Evolutionary conservation across 2,329 filamentous ascomycete genomes (phyloP).

Genomic region (Trichoderma oligosporum): DNA sequence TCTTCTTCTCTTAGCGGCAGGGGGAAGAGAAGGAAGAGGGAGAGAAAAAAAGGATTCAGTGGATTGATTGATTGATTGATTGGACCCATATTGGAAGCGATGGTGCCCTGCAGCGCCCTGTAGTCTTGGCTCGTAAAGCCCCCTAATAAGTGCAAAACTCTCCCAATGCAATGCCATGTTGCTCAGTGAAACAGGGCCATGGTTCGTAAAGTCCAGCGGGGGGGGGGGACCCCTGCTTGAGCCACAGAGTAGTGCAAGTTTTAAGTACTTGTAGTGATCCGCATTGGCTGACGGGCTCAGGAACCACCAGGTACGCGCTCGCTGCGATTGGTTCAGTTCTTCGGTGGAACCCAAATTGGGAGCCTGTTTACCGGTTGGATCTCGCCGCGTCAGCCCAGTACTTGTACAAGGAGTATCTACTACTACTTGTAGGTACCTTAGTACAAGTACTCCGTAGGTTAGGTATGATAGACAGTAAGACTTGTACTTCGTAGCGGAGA

Average conservation of each 20-base stretch:
- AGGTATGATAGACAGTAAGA: background rate
- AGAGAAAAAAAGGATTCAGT: too few species aligned
- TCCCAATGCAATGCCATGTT: background rate
- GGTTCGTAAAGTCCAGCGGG: background rate
- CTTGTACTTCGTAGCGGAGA: too few species aligned
- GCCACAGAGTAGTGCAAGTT: too few species aligned
- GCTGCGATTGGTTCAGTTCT: constrained; percentile 15
- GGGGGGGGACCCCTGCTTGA: constrained; percentile 1
- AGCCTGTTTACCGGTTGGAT: background rate
- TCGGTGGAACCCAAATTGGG: background rate
- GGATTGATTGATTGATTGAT: too few species aligned
- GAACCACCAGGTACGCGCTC: constrained; percentile 21
- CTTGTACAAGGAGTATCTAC: too few species aligned
- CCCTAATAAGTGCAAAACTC: constrained; percentile 5
- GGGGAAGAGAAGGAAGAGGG: background rate
- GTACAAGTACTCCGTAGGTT: background rate
- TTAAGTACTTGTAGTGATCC: too few species aligned
- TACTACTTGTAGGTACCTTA: too few species aligned
- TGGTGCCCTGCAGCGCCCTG: background rate
- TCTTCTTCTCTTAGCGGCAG: background rate
- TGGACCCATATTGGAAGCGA: background rate
- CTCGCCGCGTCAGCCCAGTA: constrained; percentile 19
- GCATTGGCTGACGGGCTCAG: too few species aligned
- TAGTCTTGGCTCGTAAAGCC: constrained; percentile 9
- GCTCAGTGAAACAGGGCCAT: constrained; percentile 4